phyloP scores from a whole-genome alignment of 2,329 filamentous ascomycete genomes.

The Cercospora janseana region DNA sequence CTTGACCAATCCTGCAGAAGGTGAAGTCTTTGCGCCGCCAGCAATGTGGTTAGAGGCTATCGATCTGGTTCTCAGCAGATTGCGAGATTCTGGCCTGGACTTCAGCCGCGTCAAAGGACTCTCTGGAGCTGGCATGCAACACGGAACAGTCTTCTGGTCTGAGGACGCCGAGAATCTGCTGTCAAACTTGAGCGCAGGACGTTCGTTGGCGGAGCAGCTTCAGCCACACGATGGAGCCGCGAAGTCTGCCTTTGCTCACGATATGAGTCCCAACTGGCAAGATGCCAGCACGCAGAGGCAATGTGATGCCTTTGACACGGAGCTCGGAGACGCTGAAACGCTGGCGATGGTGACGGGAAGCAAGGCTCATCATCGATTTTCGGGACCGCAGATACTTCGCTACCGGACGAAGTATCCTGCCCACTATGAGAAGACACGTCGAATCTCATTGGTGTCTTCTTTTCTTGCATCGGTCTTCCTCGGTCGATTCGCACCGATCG shows the following conservation, averaged over 20 bases:
- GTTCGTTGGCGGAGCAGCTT: constrained; percentile 70
- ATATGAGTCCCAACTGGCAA: constrained; percentile 95
- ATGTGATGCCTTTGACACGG: constrained; percentile 81
- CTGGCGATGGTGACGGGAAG: constrained; percentile 83
- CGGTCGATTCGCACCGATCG: constrained; percentile 80
- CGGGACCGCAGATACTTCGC: constrained; percentile 91
- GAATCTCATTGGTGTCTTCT: constrained; percentile 91
- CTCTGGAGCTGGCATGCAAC: constrained; percentile 92
- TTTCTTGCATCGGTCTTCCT: constrained; percentile 91
- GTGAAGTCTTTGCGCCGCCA: constrained; percentile 89
- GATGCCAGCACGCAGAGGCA: constrained; percentile 91
- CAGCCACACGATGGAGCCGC: constrained; percentile 37
- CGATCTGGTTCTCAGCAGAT: constrained; percentile 74
- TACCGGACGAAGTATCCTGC: constrained; percentile 77
- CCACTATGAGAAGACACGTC: constrained; percentile 74
- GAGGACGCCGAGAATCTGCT: constrained; percentile 65
- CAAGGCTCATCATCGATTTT: constrained; percentile 96
- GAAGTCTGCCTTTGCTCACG: constrained; percentile 72
- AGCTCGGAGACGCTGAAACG: constrained; percentile 63
- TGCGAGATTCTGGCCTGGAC: constrained; percentile 68
- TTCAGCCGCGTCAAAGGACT: constrained; percentile 75
- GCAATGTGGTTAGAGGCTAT: constrained; percentile 93
- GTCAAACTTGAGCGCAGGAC: constrained; percentile 56
- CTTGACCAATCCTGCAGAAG: constrained; percentile 72
- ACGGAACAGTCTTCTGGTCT: constrained; percentile 95